Evolutionary conservation across 305 asterid species (phyloP).

Genomic region (Fraxinus angustifolia): DNA sequence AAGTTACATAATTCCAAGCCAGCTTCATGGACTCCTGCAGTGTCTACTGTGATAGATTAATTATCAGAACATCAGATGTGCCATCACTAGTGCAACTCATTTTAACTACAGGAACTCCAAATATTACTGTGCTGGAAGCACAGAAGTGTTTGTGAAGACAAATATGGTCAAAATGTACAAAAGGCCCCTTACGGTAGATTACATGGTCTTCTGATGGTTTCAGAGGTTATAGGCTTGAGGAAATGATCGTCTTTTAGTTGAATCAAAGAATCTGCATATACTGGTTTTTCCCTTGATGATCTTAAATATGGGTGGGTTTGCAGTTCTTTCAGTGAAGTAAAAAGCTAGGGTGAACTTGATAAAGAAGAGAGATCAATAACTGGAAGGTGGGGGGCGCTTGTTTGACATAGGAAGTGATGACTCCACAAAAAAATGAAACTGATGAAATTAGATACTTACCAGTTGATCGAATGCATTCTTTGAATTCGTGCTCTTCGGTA

Average conservation of each 20-base stretch:
- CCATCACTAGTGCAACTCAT: not conserved
- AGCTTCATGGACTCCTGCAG: conserved; percentile 36
- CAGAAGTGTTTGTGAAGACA: not conserved
- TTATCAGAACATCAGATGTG: not conserved
- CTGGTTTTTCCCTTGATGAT: not conserved
- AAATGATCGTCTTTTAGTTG: not conserved
- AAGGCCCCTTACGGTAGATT: not conserved
- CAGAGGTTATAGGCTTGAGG: not conserved
- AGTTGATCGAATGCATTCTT: conserved; percentile 29
- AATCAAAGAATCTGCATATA: not conserved
- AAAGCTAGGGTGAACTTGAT: not conserved
- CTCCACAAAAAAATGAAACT: not conserved
- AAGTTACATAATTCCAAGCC: conserved; percentile 14
- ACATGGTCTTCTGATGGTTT: not conserved
- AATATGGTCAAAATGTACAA: not conserved
- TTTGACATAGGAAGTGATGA: not conserved
- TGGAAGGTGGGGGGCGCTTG: not conserved
- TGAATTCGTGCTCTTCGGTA: conserved; percentile 24
- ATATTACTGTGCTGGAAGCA: not conserved
- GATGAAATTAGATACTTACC: conserved; percentile 25
- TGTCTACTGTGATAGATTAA: not conserved
- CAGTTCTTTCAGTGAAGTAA: not conserved
- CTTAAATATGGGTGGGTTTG: not conserved
- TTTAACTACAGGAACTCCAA: not conserved
- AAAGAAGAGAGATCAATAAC: not conserved